Evolutionary conservation across 2,329 filamentous ascomycete species (phyloP).

Genomic region (Capronia coronata): DNA sequence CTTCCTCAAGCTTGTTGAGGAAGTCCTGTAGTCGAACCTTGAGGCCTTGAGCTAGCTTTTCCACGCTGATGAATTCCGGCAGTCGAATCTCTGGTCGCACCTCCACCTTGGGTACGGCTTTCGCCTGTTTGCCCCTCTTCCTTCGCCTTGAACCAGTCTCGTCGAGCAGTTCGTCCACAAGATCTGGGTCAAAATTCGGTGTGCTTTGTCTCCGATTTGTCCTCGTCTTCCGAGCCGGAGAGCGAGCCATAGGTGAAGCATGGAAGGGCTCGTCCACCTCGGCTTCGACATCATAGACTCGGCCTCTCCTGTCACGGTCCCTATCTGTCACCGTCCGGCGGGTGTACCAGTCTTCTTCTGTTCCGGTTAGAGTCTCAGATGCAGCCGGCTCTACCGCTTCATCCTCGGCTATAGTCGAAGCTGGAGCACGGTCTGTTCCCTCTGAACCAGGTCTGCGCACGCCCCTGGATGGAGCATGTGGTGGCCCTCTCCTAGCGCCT

Average conservation of each 20-base stretch:
- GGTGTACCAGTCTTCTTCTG: conserved; percentile 2
- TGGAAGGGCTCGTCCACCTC: conserved; percentile 10
- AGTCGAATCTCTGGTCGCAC: conserved; percentile 62
- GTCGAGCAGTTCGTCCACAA: conserved; percentile 35
- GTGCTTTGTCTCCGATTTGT: conserved; percentile 6
- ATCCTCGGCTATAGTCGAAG: neutral
- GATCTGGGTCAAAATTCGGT: conserved; percentile 29
- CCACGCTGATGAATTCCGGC: conserved; percentile 87
- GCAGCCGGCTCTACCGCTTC: neutral
- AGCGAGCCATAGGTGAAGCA: neutral
- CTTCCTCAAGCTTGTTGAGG: conserved; percentile 65
- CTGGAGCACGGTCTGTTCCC: neutral
- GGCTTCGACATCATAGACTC: conserved; percentile 21
- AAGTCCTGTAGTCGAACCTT: conserved; percentile 66
- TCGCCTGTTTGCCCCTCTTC: conserved; percentile 34
- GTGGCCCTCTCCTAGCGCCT: neutral
- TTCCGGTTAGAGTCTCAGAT: neutral
- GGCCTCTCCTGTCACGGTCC: conserved; percentile 16
- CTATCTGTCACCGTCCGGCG: conserved; percentile 6
- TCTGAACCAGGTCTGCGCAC: neutral
- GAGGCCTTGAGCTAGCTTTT: conserved; percentile 68
- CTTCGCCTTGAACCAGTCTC: conserved; percentile 21
- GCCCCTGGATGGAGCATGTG: neutral
- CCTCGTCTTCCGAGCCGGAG: conserved; percentile 4
- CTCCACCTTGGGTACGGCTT: conserved; percentile 39